Evolutionary conservation across 345 rosid genomes (phyloP).

Genomic region (Raphanus raphanistrum): DNA sequence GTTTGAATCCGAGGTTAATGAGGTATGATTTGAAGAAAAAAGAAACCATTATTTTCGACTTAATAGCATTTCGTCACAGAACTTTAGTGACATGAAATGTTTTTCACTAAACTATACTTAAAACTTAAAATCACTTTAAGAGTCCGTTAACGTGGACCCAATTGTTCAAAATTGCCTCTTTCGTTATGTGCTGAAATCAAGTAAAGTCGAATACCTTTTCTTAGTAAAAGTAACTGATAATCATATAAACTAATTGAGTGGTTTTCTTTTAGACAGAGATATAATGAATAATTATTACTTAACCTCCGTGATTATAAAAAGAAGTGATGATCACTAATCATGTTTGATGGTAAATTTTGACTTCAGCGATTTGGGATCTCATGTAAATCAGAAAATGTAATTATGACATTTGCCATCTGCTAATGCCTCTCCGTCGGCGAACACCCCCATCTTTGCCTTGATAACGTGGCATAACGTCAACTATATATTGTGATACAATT

Average conservation of each 20-base stretch:
- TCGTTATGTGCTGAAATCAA: conserved; percentile 19
- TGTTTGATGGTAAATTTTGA: too few relatives aligned
- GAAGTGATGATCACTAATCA: background rate
- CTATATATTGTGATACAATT: too few relatives aligned
- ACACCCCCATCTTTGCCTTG: too few relatives aligned
- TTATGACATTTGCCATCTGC: too few relatives aligned
- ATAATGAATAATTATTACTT: conserved; percentile 15
- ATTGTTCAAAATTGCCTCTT: background rate
- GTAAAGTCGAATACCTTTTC: conserved; percentile 34
- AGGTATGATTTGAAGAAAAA: background rate
- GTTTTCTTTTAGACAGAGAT: background rate
- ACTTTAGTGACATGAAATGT: background rate
- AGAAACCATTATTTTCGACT: background rate
- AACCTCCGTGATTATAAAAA: background rate
- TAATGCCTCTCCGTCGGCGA: too few relatives aligned
- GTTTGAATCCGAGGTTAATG: background rate
- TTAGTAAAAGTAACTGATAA: background rate
- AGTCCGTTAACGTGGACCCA: conserved; percentile 27
- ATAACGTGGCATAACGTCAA: too few relatives aligned
- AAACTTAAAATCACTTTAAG: background rate
- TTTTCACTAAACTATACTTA: background rate
- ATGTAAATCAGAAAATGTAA: too few relatives aligned
- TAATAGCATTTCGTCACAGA: background rate
- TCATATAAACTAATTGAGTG: background rate
- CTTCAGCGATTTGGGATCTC: too few relatives aligned